A percentile compares a stretch with the other conserved stretches of the same genome.
Conservation (phyloP, 129 eudicot genomes). For the Tagetes patula region DNA sequence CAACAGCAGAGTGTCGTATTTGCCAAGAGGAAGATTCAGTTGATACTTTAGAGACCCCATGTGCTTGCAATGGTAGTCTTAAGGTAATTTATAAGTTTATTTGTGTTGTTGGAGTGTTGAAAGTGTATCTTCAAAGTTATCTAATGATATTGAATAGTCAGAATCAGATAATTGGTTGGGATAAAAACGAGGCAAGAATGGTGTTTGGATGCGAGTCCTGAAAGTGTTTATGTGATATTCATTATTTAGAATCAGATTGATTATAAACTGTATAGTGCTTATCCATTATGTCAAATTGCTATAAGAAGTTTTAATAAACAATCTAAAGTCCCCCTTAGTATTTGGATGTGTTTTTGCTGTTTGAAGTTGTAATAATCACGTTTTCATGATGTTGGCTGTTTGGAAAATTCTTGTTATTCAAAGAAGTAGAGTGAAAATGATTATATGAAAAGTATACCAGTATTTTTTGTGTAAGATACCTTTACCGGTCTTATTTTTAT, state of each 20-base stretch:
- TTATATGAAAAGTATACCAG: not conserved
- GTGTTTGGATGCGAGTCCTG: not conserved
- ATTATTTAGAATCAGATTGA: not conserved
- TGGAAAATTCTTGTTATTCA: not conserved
- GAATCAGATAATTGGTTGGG: not conserved
- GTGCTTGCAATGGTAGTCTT: conserved; percentile 93
- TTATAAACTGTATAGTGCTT: not conserved
- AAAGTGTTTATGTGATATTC: not conserved
- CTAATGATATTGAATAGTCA: not conserved
- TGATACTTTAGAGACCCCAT: conserved; percentile 67
- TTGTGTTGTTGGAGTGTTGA: not conserved
- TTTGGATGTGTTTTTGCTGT: not conserved
- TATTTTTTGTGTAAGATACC: too few relatives aligned
- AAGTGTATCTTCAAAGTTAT: not conserved
- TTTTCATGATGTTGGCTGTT: not conserved
- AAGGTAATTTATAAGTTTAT: conserved; percentile 46
- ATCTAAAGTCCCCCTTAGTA: not conserved
- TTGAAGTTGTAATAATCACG: not conserved
- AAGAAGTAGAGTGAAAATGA: not conserved
- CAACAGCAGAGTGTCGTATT: conserved; percentile 84
- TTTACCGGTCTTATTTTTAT: not conserved
- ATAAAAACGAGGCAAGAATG: not conserved
- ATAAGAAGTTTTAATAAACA: not conserved
- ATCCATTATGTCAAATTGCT: not conserved
- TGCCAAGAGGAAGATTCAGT: conserved; percentile 93